These are phyloP conservation scores for Xeromyces bisporus DNA, from an alignment of 495 filamentous ascomycete species.

Conservation along the genomic window DNA sequence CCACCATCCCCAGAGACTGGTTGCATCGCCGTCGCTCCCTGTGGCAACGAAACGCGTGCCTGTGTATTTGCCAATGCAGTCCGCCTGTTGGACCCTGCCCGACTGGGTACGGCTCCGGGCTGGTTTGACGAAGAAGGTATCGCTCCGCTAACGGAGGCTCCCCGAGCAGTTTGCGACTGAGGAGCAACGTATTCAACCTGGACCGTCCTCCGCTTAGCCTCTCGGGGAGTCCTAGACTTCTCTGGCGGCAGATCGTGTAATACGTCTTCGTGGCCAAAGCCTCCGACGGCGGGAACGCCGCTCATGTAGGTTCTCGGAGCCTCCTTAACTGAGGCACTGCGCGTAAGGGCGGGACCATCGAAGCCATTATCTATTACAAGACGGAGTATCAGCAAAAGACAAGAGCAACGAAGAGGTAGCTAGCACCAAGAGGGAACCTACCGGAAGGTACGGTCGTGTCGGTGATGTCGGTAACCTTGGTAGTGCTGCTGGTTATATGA, in stretches of 20 bases:
- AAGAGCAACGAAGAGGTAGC: not conserved
- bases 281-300: conserved; percentile 39
- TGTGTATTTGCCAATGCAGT: conserved; percentile 2
- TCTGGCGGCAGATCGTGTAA: conserved; percentile 48
- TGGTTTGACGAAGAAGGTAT: conserved; percentile 5
- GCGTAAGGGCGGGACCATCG: conserved; percentile 50
- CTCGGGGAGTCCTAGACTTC: conserved; percentile 47
- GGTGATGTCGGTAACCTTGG: conserved; percentile 69
- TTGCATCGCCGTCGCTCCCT: conserved; percentile 3
- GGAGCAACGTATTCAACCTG: conserved; percentile 98
- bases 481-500: conserved; percentile 90
- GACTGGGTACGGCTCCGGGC: conserved; percentile 6
- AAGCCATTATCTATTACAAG: conserved; percentile 11
- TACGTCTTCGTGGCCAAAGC: conserved; percentile 55
- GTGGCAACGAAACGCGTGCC: not conserved
- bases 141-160: conserved; percentile 26
- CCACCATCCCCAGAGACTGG: conserved; percentile 2
- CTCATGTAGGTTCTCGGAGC: conserved; percentile 52
- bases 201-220: conserved; percentile 84
- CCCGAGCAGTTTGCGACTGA: conserved; percentile 58
- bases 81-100: conserved; percentile 7
- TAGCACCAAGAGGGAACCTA: conserved; percentile 18
- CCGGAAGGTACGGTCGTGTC: conserved; percentile 57
- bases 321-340: conserved; percentile 86
- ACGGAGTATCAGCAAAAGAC: conserved; percentile 10